phyloP scores from a whole-genome alignment of 148 eudicot species.

The Suaeda aralocaspica region DNA sequence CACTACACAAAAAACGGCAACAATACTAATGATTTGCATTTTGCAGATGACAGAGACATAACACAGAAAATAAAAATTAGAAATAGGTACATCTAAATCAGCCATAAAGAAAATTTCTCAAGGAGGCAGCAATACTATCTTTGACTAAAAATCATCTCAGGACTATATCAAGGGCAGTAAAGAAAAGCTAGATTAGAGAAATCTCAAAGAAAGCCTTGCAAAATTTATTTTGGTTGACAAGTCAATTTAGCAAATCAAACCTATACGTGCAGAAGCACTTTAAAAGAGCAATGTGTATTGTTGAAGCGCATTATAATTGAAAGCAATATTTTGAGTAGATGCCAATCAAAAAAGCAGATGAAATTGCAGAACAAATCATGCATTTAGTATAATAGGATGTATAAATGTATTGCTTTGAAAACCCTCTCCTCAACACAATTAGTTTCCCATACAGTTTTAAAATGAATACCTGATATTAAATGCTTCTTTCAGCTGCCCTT shows the following conservation, averaged over 20 bases:
- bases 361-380: not conserved
- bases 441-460: not conserved
- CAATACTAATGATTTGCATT: not conserved
- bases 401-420: not conserved
- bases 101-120: not conserved
- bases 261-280: not conserved
- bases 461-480: constrained; percentile 79
- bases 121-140: not conserved
- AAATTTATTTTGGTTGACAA: not conserved
- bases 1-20: not conserved
- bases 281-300: not conserved
- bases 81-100: not conserved
- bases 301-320: constrained; percentile 1
- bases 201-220: not conserved
- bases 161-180: not conserved
- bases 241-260: not conserved
- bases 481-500: constrained; percentile 96
- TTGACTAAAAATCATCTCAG: not conserved
- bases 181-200: not conserved
- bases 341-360: not conserved
- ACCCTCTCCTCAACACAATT: not conserved
- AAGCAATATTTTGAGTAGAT: not conserved
- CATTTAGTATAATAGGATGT: not conserved
- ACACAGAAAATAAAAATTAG: not conserved
- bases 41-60: not conserved